Base-by-base conservation (phyloP, 1,139 yeast genomes). In the Candida frijolesensis region DNA sequence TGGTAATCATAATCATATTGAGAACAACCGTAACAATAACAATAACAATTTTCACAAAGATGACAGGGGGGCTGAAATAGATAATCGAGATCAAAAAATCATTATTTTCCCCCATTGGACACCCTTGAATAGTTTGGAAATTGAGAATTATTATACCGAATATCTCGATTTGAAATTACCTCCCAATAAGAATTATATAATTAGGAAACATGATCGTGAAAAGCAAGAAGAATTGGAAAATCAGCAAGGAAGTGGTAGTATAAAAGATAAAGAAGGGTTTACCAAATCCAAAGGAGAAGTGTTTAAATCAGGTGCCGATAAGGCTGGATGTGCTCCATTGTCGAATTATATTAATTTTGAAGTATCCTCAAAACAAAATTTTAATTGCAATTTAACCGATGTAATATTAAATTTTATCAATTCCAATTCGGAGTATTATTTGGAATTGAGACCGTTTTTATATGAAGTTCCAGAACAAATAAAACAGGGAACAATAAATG, bases 361-460 rank as follows among this genome's bases (percentile, higher is more conserved):
- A 40, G 22, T 16, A 15, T 27, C 43, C 1, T 12, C 19, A 29
- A 27, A 40, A 25, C 15, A 29, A 3, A 40, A 40, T 12, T 29
- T 40, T 9, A 40, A 40, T 27, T 14, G 34, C 14, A 40, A 40
- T n/a, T 27, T 40, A 15, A 40, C 43, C 11, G 34, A 40, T 3
- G 8, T 40, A n/a, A 19, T 40, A n/a, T 3, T 27, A 5, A 29
- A 40, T 27, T 40, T 40, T 16, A 40, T 40, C 14, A 14, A 40
- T 29, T 40, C 43, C 3, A 15, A 29, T 8, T 27, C 34, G 44
- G 59, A 60, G 1, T 69, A 68, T 46, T 61, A 61, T 41, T 49
- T 54, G 18, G 73, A 68, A 50, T 40, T 69, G 25, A 54, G 65
- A 6, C 69, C 68, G 1, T 65, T 61, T 48, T 64, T 68, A 48